Evolutionary conservation across 2,329 filamentous ascomycete species (phyloP), one percentile per base, ranked within the genome.

Genomic region (Penicillium rolfsii): DNA sequence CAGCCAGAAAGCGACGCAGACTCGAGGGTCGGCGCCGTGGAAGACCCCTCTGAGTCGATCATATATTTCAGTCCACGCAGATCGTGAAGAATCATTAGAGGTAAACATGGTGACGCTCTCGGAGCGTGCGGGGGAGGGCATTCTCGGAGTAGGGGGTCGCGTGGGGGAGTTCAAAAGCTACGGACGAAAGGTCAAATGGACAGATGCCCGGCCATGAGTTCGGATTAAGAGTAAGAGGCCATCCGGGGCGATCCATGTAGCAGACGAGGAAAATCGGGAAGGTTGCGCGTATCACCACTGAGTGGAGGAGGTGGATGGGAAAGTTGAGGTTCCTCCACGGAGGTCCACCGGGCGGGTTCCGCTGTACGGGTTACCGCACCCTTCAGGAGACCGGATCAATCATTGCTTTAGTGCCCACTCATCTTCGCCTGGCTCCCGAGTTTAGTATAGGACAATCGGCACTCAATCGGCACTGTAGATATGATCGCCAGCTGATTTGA

Each of bases 1-100:
- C 2, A 97, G 83, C 93, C 93, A 98, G 73, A 98, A 98, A 30
- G 94, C 91, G 54, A 88, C 73, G 58, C 91, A 83, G 16, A 97
- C 91, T 54, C 88, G 82, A 1, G 84, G 83, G 71, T 96, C 88
- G 52, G 87, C 85, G 60, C 88, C 88, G 33, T 83, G 83, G 59
- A 95, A 87, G 49, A 90, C 70, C 22, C 83, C 80, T 53, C 79
- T 80, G 28, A 95, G 71, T 38, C 91, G 87, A 28, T 88, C 86
- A 60, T 83, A 82, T 76, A 91, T 94, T 59, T 86, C 76, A n/a
- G 87, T 84, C 89, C 91, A 93, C 52, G 90, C 91, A 4, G 91
- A 83, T 35, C 81, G 79, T 33, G 86, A 82, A 40, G 83, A 77
- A 61, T 84, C 84, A 36, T 36, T 36, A 8, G 35, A 36, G 16